Evolutionary conservation across 345 rosid species (phyloP).

Genomic region (Kernera saxatilis): DNA sequence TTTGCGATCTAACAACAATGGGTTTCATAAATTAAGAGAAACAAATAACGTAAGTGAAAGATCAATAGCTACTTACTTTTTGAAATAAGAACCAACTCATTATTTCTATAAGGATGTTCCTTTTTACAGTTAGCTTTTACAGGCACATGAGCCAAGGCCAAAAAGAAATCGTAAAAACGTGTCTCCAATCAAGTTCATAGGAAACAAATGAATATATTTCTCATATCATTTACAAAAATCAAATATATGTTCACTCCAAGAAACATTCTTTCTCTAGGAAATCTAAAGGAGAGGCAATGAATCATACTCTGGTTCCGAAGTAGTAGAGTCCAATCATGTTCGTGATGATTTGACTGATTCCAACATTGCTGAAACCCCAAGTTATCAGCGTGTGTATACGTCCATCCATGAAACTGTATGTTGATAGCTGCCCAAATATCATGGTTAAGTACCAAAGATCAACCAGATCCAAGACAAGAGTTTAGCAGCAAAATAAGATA

Average conservation of each 20-base stretch:
- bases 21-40: neutral
- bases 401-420: slow-evolving; percentile 45
- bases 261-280: neutral
- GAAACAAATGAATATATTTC: neutral
- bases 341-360: slow-evolving; percentile 33
- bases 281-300: neutral
- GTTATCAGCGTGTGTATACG: slow-evolving; percentile 64
- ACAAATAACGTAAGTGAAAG: neutral
- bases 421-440: slow-evolving; percentile 53
- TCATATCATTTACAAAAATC: neutral
- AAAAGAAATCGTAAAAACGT: neutral
- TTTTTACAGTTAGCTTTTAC: neutral
- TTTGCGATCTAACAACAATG: slow-evolving; percentile 48
- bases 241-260: neutral
- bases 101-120: neutral
- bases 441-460: slow-evolving; percentile 6
- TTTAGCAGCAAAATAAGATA: neutral
- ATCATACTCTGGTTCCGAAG: slow-evolving; percentile 65
- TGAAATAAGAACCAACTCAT: neutral
- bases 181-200: neutral
- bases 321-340: slow-evolving; percentile 85
- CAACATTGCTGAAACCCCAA: slow-evolving; percentile 69
- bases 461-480: neutral
- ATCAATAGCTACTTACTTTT: neutral
- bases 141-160: too few species aligned